Percentiles rank a stretch among this genome's conserved stretches.
phyloP scores from a whole-genome alignment of 2,329 filamentous ascomycete species.

The Pleomassaria siparia region DNA sequence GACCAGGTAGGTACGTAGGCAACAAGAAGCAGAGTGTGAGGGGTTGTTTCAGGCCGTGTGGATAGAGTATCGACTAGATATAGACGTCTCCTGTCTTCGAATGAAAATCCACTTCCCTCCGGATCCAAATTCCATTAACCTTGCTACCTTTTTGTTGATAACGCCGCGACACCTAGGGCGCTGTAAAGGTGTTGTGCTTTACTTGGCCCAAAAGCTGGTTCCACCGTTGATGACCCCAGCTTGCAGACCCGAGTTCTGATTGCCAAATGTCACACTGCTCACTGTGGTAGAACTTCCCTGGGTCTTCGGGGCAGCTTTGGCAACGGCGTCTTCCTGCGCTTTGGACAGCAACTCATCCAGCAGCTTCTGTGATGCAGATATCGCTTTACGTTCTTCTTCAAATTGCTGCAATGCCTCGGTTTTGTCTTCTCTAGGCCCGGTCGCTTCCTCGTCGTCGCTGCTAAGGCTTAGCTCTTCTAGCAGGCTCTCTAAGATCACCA shows the following conservation, averaged over 20 bases:
- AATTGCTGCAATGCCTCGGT: constrained; percentile 13
- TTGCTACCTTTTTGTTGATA: constrained; percentile 1
- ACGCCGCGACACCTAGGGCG: background rate
- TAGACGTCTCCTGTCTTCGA: background rate
- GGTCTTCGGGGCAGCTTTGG: constrained; percentile 12
- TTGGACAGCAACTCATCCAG: constrained; percentile 14
- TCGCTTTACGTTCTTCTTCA: constrained; percentile 15
- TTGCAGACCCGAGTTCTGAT: constrained; percentile 9
- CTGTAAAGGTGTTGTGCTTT: background rate
- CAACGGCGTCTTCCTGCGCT: constrained; percentile 16
- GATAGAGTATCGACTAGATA: background rate
- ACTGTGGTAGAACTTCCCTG: constrained; percentile 6
- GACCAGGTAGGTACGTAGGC: background rate
- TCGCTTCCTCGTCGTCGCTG: constrained; percentile 11
- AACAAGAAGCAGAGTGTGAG: background rate
- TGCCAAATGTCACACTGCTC: constrained; percentile 11
- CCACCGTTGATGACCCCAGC: constrained; percentile 9
- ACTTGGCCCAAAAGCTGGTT: constrained; percentile 5
- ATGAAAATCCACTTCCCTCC: background rate
- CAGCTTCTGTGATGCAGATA: constrained; percentile 9
- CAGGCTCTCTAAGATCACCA: constrained; percentile 24
- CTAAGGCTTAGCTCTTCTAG: constrained; percentile 26
- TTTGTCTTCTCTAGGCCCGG: constrained; percentile 9
- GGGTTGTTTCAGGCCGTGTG: too few relatives aligned
- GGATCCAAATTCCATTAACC: background rate